phyloP scores from a whole-genome alignment of 2,329 filamentous ascomycete genomes.

The Cyanodermella asteris region DNA sequence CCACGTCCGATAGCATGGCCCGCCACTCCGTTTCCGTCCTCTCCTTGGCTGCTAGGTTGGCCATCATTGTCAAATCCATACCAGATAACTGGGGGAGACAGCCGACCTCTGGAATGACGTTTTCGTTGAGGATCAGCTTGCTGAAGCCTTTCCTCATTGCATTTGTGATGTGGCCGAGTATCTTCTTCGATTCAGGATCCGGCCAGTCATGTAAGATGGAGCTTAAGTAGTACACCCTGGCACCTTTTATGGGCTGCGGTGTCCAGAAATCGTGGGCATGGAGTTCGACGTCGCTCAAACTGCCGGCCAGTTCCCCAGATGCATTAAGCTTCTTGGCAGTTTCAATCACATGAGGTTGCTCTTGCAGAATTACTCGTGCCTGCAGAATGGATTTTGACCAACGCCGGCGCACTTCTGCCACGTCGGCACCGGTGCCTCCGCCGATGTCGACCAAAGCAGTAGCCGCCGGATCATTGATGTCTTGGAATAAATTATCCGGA shows the following conservation, averaged over 20 bases:
- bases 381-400: conserved; percentile 15
- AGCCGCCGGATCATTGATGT: too few species aligned
- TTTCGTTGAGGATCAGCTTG: conserved; percentile 15
- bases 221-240: conserved; percentile 15
- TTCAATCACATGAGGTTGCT: conserved; percentile 15
- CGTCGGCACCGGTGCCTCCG: conserved; percentile 20
- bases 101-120: conserved; percentile 13
- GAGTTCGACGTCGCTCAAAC: too few species aligned
- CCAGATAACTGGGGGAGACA: conserved; percentile 12
- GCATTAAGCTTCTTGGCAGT: too few species aligned
- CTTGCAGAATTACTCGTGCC: conserved; percentile 20
- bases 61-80: conserved; percentile 19
- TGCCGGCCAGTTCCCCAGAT: too few species aligned
- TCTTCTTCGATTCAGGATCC: conserved; percentile 13
- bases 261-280: conserved; percentile 13
- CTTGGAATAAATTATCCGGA: too few species aligned
- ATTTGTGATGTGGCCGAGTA: conserved; percentile 13
- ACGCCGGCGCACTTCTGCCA: conserved; percentile 12
- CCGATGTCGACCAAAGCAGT: conserved; percentile 22
- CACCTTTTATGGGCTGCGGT: conserved; percentile 13
- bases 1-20: conserved; percentile 9
- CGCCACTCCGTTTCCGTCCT: conserved; percentile 13
- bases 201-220: conserved; percentile 19
- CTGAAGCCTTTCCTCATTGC: conserved; percentile 14
- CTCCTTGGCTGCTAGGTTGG: conserved; percentile 21